Evolutionary conservation across 1,284 basidiomycete genomes (phyloP), one percentile per base, ranked within the genome.

Genomic region (Ceratobasidium sp.): DNA sequence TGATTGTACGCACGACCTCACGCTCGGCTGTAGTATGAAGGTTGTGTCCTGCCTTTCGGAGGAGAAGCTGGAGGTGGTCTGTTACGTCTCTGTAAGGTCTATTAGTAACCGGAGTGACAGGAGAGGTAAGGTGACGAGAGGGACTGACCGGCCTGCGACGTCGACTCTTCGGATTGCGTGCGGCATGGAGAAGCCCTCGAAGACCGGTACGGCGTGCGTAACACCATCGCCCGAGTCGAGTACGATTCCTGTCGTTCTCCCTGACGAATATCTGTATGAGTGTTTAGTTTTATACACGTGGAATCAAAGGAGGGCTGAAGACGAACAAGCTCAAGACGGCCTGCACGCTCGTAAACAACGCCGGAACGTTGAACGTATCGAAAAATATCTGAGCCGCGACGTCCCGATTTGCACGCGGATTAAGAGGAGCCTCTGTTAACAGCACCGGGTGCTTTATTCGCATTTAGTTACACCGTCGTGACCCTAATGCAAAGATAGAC

Each of bases 151-250:
- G 77, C 98, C 98, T 26, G 98, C 98, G 6, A 99, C 89, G 81
- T 99, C 98, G 72, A 98, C 92, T 78, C 98, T 85, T 69, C 96
- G 90, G 77, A 99, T 97, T 44, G 98, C 97, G 80, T 99, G 95
- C 44, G 97, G 96, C 94, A 99, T 98, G 9, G 95, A 96, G 84
- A 99, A 99, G 0, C 98, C 98, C 81, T 99, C 98, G 79, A 98
- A 99, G 11, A 99, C 98, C 2, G 98, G 98, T 2, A 99, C 98
- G 2, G 98, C 95, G 78, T 99, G 98, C 23, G 98, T 98, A 1
- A 99, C 98, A 26, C 98, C 98, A 80, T 99, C 98, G 13, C 98
- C 98, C 2, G 98, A 98, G 81, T 99, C 98, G 16, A 99, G 87
- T 2, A 99, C 98, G 73, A 99, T 98, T 46, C 98, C 98, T 35